These are phyloP conservation scores for Acanthamoeba royreba DNA, from an alignment of 208 protist genomes.

Conservation along the genomic window DNA sequence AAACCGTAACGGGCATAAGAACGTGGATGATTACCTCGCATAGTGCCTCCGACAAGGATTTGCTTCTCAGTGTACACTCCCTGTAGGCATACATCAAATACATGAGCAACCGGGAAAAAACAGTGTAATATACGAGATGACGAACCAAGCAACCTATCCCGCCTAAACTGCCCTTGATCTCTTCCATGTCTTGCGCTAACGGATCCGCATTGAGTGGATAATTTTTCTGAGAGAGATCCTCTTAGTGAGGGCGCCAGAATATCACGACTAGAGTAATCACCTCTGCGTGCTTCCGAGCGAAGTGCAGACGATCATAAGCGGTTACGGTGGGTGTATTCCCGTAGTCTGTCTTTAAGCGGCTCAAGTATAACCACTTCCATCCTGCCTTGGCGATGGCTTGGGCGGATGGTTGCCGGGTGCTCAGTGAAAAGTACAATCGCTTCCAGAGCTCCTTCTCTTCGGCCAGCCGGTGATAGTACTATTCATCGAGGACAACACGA, in stretches of 20 bases:
- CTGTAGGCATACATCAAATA: background rate
- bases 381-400: background rate
- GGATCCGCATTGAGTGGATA: background rate
- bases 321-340: background rate
- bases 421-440: background rate
- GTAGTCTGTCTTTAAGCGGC: background rate
- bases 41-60: background rate
- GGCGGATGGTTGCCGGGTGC: background rate
- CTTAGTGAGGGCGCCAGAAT: too few species aligned
- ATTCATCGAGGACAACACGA: background rate
- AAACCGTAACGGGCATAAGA: background rate
- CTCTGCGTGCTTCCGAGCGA: background rate
- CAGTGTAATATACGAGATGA: background rate
- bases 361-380: background rate
- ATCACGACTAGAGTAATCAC: too few species aligned
- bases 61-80: background rate
- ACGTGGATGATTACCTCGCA: background rate
- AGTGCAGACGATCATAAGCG: background rate
- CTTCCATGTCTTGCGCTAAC: background rate
- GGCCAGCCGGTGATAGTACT: background rate
- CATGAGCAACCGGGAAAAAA: background rate
- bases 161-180: background rate
- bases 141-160: background rate
- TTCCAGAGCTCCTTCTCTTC: background rate
- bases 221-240: background rate